A percentile compares a stretch with the other conserved stretches of the same genome.
Evolutionary conservation across 257 asterid species (phyloP).

Genomic region (Fraxinus excelsior): DNA sequence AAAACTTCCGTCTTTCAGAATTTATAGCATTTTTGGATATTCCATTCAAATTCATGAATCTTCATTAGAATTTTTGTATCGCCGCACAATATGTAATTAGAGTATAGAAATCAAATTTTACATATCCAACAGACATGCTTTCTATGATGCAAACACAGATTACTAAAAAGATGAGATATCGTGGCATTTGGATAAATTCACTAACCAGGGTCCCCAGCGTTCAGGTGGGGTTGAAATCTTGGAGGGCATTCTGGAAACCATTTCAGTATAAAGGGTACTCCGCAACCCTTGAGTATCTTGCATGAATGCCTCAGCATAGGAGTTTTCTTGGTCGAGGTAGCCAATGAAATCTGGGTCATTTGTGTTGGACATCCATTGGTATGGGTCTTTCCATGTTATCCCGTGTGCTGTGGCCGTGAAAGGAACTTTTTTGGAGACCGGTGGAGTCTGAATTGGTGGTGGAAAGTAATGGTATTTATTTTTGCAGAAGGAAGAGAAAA

Average conservation of each 20-base stretch:
- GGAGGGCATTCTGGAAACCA: constrained; percentile 77
- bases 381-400: constrained; percentile 66
- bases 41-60: neutral
- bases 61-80: neutral
- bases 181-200: constrained; percentile 15
- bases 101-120: neutral
- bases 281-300: constrained; percentile 59
- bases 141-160: neutral
- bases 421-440: constrained; percentile 68
- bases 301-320: constrained; percentile 76
- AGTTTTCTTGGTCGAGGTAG: constrained; percentile 68
- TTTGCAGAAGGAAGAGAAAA: constrained; percentile 56
- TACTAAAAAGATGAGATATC: neutral
- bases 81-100: neutral
- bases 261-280: constrained; percentile 61
- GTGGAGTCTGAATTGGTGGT: constrained; percentile 39
- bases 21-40: neutral
- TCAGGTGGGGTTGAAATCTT: constrained; percentile 75
- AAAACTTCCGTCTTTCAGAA: neutral
- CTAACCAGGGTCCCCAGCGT: constrained; percentile 90
- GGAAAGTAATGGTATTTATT: constrained; percentile 26
- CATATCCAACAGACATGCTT: constrained; percentile 1
- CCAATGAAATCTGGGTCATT: constrained; percentile 74
- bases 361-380: constrained; percentile 81
- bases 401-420: constrained; percentile 70